A percentile compares a stretch with the other conserved stretches of the same genome.
Evolutionary conservation across 495 filamentous ascomycete species (phyloP).

Genomic region (Aeminium ludgeri): DNA sequence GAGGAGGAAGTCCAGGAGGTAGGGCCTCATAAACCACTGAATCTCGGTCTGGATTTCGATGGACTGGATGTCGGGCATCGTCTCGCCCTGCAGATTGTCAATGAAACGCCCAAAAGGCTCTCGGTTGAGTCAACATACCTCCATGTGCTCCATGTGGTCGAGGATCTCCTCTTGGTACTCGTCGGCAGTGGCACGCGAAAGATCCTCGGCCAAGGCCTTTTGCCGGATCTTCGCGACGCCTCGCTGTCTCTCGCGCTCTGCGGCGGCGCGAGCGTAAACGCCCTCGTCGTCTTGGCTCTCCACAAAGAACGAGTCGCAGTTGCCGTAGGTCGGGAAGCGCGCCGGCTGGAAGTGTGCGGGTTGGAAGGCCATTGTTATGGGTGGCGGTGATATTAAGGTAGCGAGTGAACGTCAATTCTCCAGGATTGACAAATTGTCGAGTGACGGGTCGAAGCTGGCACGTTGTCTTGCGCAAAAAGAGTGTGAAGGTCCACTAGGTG

Average conservation of each 20-base stretch:
- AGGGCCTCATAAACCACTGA: conserved; percentile 98
- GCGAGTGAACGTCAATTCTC: conserved; percentile 27
- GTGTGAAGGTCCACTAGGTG: conserved; percentile 25
- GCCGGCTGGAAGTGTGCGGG: conserved; percentile 30
- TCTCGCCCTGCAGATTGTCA: conserved; percentile 49
- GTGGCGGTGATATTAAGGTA: conserved; percentile 2
- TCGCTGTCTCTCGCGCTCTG: conserved; percentile 51
- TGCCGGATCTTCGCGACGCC: conserved; percentile 59
- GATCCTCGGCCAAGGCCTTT: conserved; percentile 67
- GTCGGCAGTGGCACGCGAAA: conserved; percentile 63
- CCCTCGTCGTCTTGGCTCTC: conserved; percentile 49
- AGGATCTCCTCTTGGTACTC: conserved; percentile 89
- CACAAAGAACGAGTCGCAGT: conserved; percentile 71
- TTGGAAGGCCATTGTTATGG: conserved; percentile 50
- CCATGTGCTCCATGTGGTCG: conserved; percentile 88
- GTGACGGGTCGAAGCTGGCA: conserved; percentile 5
- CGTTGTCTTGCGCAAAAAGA: conserved; percentile 9
- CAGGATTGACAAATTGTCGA: conserved; percentile 12
- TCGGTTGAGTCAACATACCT: conserved; percentile 40
- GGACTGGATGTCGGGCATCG: conserved; percentile 83
- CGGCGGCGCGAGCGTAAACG: conserved; percentile 24
- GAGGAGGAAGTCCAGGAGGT: conserved; percentile 93
- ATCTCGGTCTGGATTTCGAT: conserved; percentile 99
- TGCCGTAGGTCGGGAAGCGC: conserved; percentile 20
- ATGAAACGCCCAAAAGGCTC: conserved; percentile 7